Base-by-base conservation (phyloP, 148 eudicot genomes). In the Arbutus unedo region DNA sequence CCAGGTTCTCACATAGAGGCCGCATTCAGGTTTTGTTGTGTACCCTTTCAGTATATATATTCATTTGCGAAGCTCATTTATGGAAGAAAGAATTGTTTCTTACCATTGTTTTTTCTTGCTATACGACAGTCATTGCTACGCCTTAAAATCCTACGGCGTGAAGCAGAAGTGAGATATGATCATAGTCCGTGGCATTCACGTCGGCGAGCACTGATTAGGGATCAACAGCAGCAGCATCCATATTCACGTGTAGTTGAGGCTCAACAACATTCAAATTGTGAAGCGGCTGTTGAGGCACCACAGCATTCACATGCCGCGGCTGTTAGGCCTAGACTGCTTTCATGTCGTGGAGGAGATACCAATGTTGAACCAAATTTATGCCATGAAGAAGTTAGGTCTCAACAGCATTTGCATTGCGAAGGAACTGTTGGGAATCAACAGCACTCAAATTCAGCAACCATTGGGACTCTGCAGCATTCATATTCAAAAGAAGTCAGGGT, bases 1-100 rank as follows among this genome's bases (percentile, higher is more conserved):
- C 98, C 0, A 88, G 85, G 41, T 95, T 95, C 79, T 85, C 92
- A 0, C 90, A 92, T 18, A 87, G 92, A 74, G 97, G 95, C 47
- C 91, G 92, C 74, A 90, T 95, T 87, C 97, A 93, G 94, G 98
- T 93, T 31, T 48, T 14, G 54, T 50, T 57, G 31, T 64, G 2
- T 64, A 21, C 15, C 9, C 81, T 5, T 47, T 38, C 13, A 44
- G 50, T 31, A 31, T 31, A 31, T 44, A 25, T 3, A 41, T 6
- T 44, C 3, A 44, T 7, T 6, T 41, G 2, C 0, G 44, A 31
- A 15, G 77, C 11, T 2, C 18, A 3, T 38, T 38, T 13, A 3
- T 4, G 21, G 19, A 13, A 75, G 38, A 8, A 50, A 2, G 8
- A 75, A 50, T 50, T 75, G 21, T 50, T 10, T 5, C 16, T 18